These are phyloP conservation scores for Pyricularia grisea DNA, from an alignment of 2,329 filamentous ascomycete genomes.

Conservation along the genomic window DNA sequence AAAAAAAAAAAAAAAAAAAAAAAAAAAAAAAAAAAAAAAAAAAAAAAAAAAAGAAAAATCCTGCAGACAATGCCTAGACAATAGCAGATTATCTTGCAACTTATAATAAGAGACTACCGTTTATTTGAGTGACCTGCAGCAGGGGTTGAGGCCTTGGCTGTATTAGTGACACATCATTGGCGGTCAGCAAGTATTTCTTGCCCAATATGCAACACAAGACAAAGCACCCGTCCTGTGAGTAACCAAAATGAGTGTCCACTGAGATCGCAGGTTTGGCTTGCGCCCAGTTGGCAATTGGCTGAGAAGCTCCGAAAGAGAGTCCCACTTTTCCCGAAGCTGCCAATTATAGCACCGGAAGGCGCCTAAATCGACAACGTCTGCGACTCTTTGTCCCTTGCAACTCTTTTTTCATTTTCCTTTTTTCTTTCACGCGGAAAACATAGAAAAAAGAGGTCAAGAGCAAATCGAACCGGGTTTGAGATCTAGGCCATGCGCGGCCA, in stretches of 20 bases:
- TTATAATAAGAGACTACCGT: background rate
- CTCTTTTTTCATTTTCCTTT: background rate
- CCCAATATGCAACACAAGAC: background rate
- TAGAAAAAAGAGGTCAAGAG: background rate
- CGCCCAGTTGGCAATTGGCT: constrained; percentile 1
- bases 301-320: background rate
- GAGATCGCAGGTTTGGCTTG: constrained; percentile 3
- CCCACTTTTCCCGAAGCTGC: background rate
- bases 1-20: no score
- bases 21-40: no score
- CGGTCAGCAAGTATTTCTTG: background rate
- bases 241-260: background rate
- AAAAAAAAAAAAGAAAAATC: no score
- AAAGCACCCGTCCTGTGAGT: background rate
- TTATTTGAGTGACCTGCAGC: background rate
- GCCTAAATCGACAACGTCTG: constrained; percentile 4
- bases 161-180: background rate
- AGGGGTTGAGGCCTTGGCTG: background rate
- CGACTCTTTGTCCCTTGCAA: constrained; percentile 1
- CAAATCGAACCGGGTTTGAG: background rate
- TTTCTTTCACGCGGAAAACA: constrained; percentile 2
- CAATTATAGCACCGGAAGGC: constrained; percentile 4
- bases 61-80: no score
- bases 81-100: no score
- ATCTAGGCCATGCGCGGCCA: background rate